Evolutionary conservation across 2,329 filamentous ascomycete genomes (phyloP).

Genomic region (Xylaria sp.): DNA sequence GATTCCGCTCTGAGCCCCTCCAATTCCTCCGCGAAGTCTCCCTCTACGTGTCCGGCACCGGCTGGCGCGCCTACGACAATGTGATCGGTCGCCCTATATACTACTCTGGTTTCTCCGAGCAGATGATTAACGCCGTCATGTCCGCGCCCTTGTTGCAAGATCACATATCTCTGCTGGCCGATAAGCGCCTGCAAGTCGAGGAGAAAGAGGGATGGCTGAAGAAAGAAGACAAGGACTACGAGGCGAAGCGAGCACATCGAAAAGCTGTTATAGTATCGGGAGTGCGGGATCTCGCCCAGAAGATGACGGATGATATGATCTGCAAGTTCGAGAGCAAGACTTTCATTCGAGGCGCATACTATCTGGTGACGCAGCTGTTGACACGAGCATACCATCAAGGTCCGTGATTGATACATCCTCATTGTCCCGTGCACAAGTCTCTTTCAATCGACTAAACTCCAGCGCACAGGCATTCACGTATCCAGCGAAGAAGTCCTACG

Average conservation of each 20-base stretch:
- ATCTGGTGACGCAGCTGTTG: conserved; percentile 77
- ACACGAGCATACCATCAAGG: conserved; percentile 91
- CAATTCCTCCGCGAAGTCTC: conserved; percentile 90
- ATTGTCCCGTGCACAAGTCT: background rate
- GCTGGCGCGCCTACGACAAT: conserved; percentile 91
- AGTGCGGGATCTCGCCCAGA: conserved; percentile 74
- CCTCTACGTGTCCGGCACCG: conserved; percentile 84
- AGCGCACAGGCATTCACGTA: conserved; percentile 66
- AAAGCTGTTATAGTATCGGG: conserved; percentile 64
- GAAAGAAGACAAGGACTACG: conserved; percentile 50
- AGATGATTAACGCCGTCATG: conserved; percentile 76
- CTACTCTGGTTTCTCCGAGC: conserved; percentile 85
- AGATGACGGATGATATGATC: conserved; percentile 91
- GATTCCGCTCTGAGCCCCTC: conserved; percentile 68
- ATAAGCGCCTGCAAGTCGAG: conserved; percentile 68
- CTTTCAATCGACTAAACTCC: conserved; percentile 5
- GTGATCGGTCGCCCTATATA: conserved; percentile 89
- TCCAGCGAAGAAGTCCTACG: conserved; percentile 89
- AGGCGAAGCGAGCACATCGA: conserved; percentile 47
- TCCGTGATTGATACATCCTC: conserved; percentile 2
- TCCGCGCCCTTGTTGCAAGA: conserved; percentile 67
- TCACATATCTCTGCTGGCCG: conserved; percentile 72
- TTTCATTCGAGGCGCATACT: conserved; percentile 91
- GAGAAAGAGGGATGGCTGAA: conserved; percentile 65
- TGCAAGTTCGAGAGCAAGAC: conserved; percentile 96